phyloP scores from a whole-genome alignment of 768 basidiomycete genomes.

The Russula virescens region DNA sequence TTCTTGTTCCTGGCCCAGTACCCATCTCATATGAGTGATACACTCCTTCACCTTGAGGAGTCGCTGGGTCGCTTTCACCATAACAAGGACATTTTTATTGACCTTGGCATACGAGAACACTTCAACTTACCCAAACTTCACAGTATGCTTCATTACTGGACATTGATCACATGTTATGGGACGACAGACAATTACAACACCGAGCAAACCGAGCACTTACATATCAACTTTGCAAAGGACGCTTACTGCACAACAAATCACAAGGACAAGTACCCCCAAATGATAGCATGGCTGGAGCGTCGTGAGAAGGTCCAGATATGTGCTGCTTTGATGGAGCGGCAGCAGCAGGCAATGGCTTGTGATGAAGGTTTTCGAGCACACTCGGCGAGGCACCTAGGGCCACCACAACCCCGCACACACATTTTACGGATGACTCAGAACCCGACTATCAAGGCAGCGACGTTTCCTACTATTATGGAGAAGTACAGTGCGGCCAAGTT shows the following conservation, averaged over 20 bases:
- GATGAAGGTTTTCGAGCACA: background rate
- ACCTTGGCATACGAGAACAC: slow-evolving; percentile 23
- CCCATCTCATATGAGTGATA: slow-evolving; percentile 19
- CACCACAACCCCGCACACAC: background rate
- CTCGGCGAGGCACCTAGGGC: background rate
- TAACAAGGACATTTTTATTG: slow-evolving; percentile 26
- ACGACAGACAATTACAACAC: too few relatives aligned
- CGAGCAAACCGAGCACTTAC: too few relatives aligned
- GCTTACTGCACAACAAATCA: too few relatives aligned
- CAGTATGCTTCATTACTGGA: slow-evolving; percentile 23
- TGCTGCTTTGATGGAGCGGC: background rate
- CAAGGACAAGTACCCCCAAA: too few relatives aligned
- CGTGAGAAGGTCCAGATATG: too few relatives aligned
- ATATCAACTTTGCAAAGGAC: too few relatives aligned
- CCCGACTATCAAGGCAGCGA: too few relatives aligned
- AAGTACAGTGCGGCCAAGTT: background rate
- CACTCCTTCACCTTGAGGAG: slow-evolving; percentile 17
- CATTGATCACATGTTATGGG: slow-evolving; percentile 55
- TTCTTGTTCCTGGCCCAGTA: too few relatives aligned
- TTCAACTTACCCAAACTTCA: slow-evolving; percentile 29
- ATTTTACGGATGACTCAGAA: background rate
- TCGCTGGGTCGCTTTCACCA: slow-evolving; percentile 25
- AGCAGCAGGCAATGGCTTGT: background rate
- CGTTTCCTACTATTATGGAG: background rate
- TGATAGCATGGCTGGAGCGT: too few relatives aligned